Conservation (phyloP, 345 rosid genomes). For the Conringia planisiliqua region DNA sequence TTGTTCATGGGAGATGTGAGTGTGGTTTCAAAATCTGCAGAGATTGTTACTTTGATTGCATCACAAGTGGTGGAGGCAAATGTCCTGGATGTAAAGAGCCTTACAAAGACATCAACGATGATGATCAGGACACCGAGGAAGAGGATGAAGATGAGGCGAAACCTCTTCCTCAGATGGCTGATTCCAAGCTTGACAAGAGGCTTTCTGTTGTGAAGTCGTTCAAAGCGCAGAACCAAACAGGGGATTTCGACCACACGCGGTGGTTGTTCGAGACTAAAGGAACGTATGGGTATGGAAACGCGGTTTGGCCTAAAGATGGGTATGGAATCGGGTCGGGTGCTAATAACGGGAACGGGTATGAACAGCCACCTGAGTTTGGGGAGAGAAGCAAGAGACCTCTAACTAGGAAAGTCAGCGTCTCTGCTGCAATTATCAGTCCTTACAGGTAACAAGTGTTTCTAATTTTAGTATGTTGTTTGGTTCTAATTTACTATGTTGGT, state of each 20-base stretch:
- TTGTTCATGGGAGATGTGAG: conserved; percentile 50
- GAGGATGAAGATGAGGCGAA: conserved; percentile 63
- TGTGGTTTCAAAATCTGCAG: conserved; percentile 66
- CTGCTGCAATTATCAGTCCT: conserved; percentile 70
- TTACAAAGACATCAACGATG: conserved; percentile 49
- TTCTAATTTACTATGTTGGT: neutral
- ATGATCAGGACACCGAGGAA: conserved; percentile 36
- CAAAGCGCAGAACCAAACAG: conserved; percentile 57
- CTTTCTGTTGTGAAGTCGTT: conserved; percentile 68
- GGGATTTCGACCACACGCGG: conserved; percentile 64
- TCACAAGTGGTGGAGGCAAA: conserved; percentile 50
- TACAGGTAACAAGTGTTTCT: conserved; percentile 33
- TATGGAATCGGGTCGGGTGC: conserved; percentile 56
- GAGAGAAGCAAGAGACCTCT: conserved; percentile 57
- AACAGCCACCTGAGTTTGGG: conserved; percentile 63
- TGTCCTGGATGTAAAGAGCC: conserved; percentile 83
- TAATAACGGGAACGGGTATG: conserved; percentile 49
- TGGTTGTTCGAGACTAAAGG: conserved; percentile 87
- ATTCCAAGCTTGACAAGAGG: conserved; percentile 54
- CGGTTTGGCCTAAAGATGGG: conserved; percentile 78
- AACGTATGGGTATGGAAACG: conserved; percentile 76
- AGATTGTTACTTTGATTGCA: conserved; percentile 61
- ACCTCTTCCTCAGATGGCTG: conserved; percentile 58
- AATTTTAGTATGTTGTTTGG: no score
- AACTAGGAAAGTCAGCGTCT: conserved; percentile 56